These are phyloP conservation scores for Aspergillus saccharolyticus DNA, from an alignment of 495 filamentous ascomycete species.

Conservation along the genomic window DNA sequence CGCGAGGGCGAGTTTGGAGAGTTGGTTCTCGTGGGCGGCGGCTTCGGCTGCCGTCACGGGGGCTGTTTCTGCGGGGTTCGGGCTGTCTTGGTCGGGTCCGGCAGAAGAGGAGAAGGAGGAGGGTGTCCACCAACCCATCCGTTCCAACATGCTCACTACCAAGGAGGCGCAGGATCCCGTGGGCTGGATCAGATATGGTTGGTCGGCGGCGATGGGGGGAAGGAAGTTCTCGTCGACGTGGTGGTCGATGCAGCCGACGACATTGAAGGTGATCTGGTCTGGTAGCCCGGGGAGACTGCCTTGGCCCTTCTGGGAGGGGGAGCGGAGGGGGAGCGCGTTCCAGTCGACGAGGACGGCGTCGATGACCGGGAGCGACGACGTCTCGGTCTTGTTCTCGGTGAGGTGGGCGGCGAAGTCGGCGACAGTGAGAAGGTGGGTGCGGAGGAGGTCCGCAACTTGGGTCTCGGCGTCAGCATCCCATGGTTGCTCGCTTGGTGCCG, in stretches of 20 bases:
- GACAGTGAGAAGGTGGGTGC: conserved; percentile 37
- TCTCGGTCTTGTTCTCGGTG: not conserved
- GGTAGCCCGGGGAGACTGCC: conserved; percentile 31
- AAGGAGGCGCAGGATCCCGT: conserved; percentile 78
- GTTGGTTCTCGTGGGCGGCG: conserved; percentile 32
- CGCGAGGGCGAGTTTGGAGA: conserved; percentile 73
- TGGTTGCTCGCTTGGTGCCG: conserved; percentile 14
- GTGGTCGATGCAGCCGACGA: conserved; percentile 85
- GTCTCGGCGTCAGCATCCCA: conserved; percentile 29
- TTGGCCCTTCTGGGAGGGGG: conserved; percentile 27
- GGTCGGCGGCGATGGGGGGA: conserved; percentile 24
- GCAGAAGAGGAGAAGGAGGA: conserved; percentile 12
- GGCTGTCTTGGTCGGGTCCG: conserved; percentile 21
- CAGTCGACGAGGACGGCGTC: conserved; percentile 76
- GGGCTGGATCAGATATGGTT: conserved; percentile 60
- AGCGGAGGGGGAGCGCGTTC: conserved; percentile 63
- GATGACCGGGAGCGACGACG: conserved; percentile 25
- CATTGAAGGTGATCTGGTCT: conserved; percentile 38
- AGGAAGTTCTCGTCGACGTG: conserved; percentile 75
- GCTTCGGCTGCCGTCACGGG: not conserved
- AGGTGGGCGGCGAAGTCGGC: conserved; percentile 32
- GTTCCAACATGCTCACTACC: conserved; percentile 56
- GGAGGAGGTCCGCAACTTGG: conserved; percentile 34
- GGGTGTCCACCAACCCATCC: conserved; percentile 50
- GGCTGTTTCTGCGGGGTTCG: too few species aligned